Conservation (phyloP, 352 stramenopile genomes). For the Detonula confervacea region DNA sequence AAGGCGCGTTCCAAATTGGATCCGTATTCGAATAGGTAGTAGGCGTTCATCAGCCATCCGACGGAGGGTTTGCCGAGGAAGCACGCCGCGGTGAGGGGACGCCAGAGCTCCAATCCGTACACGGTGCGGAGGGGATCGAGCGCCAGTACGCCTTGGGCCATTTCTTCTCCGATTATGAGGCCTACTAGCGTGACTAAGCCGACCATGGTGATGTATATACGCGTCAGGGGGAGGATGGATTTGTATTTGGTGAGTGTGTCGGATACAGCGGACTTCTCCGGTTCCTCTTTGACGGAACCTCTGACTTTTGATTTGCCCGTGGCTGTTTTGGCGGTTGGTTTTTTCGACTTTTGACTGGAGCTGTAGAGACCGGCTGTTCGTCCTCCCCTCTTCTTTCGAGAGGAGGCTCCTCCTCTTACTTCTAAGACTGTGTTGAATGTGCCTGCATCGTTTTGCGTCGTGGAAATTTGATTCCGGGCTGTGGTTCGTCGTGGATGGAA, state of each 20-base stretch:
- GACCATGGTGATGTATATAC: slow-evolving; percentile 81
- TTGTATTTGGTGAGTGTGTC: slow-evolving; percentile 77
- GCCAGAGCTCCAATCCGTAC: slow-evolving; percentile 82
- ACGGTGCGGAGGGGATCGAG: slow-evolving; percentile 78
- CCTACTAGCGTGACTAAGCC: slow-evolving; percentile 73
- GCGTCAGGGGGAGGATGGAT: slow-evolving; percentile 77
- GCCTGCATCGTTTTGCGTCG: not conserved
- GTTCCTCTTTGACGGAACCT: slow-evolving; percentile 47
- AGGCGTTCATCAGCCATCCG: slow-evolving; percentile 80
- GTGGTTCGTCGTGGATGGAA: slow-evolving; percentile 7
- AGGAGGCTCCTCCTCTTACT: slow-evolving; percentile 64
- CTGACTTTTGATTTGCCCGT: slow-evolving; percentile 79
- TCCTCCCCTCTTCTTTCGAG: slow-evolving; percentile 56
- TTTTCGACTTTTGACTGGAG: slow-evolving; percentile 21
- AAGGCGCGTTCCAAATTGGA: slow-evolving; percentile 79
- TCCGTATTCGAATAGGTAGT: slow-evolving; percentile 85
- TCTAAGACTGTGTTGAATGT: slow-evolving; percentile 25
- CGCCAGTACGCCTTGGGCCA: slow-evolving; percentile 73
- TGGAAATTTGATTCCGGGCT: slow-evolving; percentile 1
- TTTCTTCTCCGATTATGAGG: slow-evolving; percentile 80
- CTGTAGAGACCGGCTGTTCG: slow-evolving; percentile 56
- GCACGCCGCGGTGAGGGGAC: slow-evolving; percentile 78
- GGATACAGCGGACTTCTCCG: slow-evolving; percentile 61
- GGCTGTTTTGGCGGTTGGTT: slow-evolving; percentile 74
- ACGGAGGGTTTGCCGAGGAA: slow-evolving; percentile 82